Base-by-base conservation (phyloP, 2,329 filamentous ascomycete species). In the Curvularia lunata region DNA sequence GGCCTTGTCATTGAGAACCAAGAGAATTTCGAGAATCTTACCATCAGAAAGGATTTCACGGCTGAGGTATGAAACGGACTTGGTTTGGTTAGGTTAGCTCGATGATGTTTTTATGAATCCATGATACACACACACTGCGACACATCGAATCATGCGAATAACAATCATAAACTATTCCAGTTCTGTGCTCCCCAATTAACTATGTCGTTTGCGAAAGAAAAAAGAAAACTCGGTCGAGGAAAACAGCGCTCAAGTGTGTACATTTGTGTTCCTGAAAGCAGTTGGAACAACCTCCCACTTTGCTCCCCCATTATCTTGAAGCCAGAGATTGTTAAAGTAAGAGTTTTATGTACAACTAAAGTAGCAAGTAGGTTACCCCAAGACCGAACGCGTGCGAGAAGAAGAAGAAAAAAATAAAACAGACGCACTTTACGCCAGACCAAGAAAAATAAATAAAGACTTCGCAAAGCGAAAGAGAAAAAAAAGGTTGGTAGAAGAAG, bases 1-100 rank as follows among this genome's bases (percentile, higher is more conserved):
- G 93, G 93, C 0, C 81, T 97, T 38, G 83, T 90, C 23, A 90
- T 97, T 61, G 85, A 90, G 64, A 88, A 87, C 54, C 80, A 84
- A 42, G 80, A 84, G 32, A 78, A 75, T 9, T 82, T 81, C 62
- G 75, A 77, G 50, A 81, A 85, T 57, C 65, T 85, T 63, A 78
- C 69, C 1, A 83, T 85, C 21, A 69, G 78, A 48, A 79, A 75
- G 57, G 83, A 85, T 61, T 78, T 73, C 27, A 74, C 70, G 21
- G 78, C 79, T 5, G 78, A 81, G 58, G 66, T 80, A 25, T 72
- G n/a, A 70, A 47, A 63, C 73, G 2, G 27, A 6, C 6, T 10
- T 30, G 7, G 9, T 30, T 30, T 30, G 5, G 27, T 30, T 30
- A 27, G 25, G 27, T 37, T 37, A 10, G 5, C 1, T 5, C 5